Evolutionary conservation across 2,329 filamentous ascomycete species (phyloP).

Genomic region (Alternaria consortialis): DNA sequence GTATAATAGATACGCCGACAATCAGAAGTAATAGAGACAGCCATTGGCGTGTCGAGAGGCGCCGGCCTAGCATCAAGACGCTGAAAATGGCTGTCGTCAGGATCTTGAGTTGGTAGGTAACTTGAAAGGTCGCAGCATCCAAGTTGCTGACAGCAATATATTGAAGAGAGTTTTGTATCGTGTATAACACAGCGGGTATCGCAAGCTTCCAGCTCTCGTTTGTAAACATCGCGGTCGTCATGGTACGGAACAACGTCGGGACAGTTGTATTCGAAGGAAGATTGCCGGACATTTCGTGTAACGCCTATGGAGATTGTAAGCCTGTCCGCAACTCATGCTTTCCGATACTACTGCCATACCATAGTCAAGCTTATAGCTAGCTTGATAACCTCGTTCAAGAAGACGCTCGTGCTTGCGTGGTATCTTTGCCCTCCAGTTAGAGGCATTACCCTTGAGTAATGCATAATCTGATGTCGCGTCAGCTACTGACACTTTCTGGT

Average conservation of each 20-base stretch:
- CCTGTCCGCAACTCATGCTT: not conserved
- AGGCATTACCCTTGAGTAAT: constrained; percentile 96
- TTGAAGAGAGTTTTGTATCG: constrained; percentile 90
- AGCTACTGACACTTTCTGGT: constrained; percentile 1
- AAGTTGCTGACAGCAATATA: constrained; percentile 92
- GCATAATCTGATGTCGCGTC: constrained; percentile 72
- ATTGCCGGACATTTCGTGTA: constrained; percentile 84
- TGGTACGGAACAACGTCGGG: constrained; percentile 79
- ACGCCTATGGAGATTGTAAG: constrained; percentile 56
- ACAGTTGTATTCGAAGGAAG: constrained; percentile 81
- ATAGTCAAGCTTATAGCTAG: constrained; percentile 85
- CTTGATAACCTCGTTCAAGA: constrained; percentile 92
- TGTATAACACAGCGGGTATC: constrained; percentile 87
- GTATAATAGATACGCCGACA: constrained; percentile 83
- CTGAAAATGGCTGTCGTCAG: constrained; percentile 89
- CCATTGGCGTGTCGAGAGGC: constrained; percentile 79
- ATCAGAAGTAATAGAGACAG: constrained; percentile 80
- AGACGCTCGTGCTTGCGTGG: constrained; percentile 91
- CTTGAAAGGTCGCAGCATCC: constrained; percentile 91
- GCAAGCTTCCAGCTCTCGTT: constrained; percentile 95
- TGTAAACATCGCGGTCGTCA: constrained; percentile 83
- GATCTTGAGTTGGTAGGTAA: constrained; percentile 94
- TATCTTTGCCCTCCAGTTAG: constrained; percentile 83
- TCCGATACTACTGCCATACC: constrained; percentile 18
- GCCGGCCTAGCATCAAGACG: constrained; percentile 76